Evolutionary conservation across 2,329 filamentous ascomycete species (phyloP).

Genomic region (Purpureocillium lavendulum): DNA sequence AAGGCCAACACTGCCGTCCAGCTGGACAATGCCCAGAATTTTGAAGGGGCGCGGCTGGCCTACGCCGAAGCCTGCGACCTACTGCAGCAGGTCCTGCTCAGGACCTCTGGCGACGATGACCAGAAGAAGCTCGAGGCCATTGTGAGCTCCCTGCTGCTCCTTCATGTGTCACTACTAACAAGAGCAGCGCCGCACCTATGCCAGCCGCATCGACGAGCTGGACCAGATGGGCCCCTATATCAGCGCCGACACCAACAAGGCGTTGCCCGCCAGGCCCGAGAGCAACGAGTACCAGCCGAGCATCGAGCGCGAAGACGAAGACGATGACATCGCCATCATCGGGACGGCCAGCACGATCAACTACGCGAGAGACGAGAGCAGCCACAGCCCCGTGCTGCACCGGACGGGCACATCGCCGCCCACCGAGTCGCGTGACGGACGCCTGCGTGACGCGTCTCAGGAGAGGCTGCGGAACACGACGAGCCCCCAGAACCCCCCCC

Average conservation of each 20-base stretch:
- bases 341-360: slow-evolving; percentile 45
- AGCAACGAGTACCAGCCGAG: slow-evolving; percentile 30
- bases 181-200: slow-evolving; percentile 77
- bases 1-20: slow-evolving; percentile 95
- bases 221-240: slow-evolving; percentile 58
- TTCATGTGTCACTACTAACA: too few relatives aligned
- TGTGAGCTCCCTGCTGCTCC: slow-evolving; percentile 44
- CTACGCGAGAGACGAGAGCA: slow-evolving; percentile 22
- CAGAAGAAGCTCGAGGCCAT: slow-evolving; percentile 87
- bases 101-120: slow-evolving; percentile 80
- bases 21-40: slow-evolving; percentile 92
- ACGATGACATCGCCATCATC: slow-evolving; percentile 19
- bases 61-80: slow-evolving; percentile 87
- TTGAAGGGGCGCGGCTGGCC: slow-evolving; percentile 80
- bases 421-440: slow-evolving; percentile 12
- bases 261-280: slow-evolving; percentile 62
- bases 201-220: slow-evolving; percentile 79
- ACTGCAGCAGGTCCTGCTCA: slow-evolving; percentile 77
- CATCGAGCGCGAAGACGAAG: background rate
- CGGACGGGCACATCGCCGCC: slow-evolving; percentile 13
- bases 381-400: slow-evolving; percentile 10
- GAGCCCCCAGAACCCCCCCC: slow-evolving; percentile 20
- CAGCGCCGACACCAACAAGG: slow-evolving; percentile 52
- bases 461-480: slow-evolving; percentile 16
- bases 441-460: too few relatives aligned